Percentiles rank a stretch among this genome's conserved stretches.
Evolutionary conservation across 176 grass and related monocot genomes (phyloP).

Genomic region (Phragmites australis): DNA sequence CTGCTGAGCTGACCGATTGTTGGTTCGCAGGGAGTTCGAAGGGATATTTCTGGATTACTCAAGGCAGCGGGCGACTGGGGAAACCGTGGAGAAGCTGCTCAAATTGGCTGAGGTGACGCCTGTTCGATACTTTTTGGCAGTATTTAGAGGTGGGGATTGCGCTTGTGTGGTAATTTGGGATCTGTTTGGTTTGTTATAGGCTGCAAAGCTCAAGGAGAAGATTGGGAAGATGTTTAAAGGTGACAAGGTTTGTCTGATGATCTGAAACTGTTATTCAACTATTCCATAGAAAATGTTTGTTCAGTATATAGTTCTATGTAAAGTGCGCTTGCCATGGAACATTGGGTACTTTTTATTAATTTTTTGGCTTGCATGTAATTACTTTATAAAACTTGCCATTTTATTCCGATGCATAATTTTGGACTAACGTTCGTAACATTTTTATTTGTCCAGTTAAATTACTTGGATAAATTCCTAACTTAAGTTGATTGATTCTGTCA

Average conservation of each 20-base stretch:
- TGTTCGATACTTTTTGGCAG: background rate
- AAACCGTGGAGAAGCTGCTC: slow-evolving; percentile 83
- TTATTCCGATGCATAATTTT: background rate
- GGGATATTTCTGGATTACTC: slow-evolving; percentile 79
- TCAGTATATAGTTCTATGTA: background rate
- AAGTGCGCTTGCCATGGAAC: background rate
- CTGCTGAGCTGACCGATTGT: slow-evolving; percentile 15
- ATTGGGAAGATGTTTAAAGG: slow-evolving; percentile 86
- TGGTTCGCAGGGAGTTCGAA: slow-evolving; percentile 61
- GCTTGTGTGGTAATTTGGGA: background rate
- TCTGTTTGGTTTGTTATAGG: slow-evolving; percentile 42
- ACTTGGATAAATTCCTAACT: background rate
- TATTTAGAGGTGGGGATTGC: background rate
- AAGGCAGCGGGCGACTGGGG: slow-evolving; percentile 57
- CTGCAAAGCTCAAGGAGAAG: slow-evolving; percentile 81
- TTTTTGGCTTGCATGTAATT: background rate
- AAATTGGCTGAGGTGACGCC: slow-evolving; percentile 63
- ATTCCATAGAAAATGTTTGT: background rate
- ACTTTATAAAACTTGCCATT: background rate
- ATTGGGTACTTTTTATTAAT: background rate
- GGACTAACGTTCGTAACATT: background rate
- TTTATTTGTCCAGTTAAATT: background rate
- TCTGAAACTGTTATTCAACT: background rate
- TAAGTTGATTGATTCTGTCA: slow-evolving; percentile 37
- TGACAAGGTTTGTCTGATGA: slow-evolving; percentile 46